These are phyloP conservation scores for Heimioporus sp. DNA, from an alignment of 768 basidiomycete species.

Conservation along the genomic window DNA sequence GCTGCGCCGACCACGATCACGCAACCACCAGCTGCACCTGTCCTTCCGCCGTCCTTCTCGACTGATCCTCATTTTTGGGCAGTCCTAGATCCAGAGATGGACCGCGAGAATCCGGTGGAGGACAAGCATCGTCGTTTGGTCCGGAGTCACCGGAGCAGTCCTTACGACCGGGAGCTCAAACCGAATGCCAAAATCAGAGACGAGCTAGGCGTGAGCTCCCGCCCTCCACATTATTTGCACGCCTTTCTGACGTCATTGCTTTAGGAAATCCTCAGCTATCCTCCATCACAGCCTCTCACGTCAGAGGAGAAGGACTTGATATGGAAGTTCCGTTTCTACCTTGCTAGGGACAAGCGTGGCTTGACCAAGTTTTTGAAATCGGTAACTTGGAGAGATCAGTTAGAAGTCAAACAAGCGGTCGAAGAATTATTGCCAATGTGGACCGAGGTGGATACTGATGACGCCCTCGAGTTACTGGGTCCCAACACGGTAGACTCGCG, in stretches of 20 bases:
- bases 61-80: constrained; percentile 80
- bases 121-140: constrained; percentile 94
- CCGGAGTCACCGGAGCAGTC: constrained; percentile 92
- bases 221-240: background rate
- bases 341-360: constrained; percentile 87
- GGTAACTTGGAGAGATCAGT: constrained; percentile 95
- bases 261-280: constrained; percentile 87
- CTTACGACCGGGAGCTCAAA: constrained; percentile 93
- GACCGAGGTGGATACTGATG: constrained; percentile 97
- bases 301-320: constrained; percentile 94
- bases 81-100: constrained; percentile 87
- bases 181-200: constrained; percentile 96
- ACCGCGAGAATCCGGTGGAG: constrained; percentile 93
- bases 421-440: constrained; percentile 94
- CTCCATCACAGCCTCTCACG: constrained; percentile 82
- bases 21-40: constrained; percentile 38
- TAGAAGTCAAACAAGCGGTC: constrained; percentile 97
- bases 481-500: constrained; percentile 88
- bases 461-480: constrained; percentile 92
- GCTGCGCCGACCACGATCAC: constrained; percentile 39
- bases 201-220: constrained; percentile 71
- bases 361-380: constrained; percentile 97
- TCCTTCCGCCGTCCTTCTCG: constrained; percentile 49
- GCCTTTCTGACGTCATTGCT: background rate
- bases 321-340: constrained; percentile 99